Evolutionary conservation across 331 rosid species (phyloP).

Genomic region (Acacia pycnantha): DNA sequence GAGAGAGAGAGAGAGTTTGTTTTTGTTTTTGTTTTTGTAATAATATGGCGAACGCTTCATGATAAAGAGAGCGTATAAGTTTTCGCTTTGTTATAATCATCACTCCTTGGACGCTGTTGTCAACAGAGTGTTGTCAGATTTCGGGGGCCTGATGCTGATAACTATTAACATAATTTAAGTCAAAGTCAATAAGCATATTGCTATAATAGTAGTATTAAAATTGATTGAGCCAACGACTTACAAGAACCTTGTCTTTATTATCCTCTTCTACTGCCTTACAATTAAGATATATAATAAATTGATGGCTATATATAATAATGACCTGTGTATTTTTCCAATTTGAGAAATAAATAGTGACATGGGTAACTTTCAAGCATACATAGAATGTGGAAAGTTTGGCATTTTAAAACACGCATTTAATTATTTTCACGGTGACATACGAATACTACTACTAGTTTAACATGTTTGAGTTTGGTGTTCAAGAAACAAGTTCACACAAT

Average conservation of each 20-base stretch:
- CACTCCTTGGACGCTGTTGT: too few species aligned
- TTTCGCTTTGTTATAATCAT: too few species aligned
- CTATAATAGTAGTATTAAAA: too few species aligned
- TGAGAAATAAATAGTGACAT: neutral
- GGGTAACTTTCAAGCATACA: neutral
- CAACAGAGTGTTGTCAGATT: neutral
- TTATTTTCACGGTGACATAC: neutral
- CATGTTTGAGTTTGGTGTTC: too few species aligned
- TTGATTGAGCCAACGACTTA: neutral
- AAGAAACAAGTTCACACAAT: too few species aligned
- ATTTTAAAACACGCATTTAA: neutral
- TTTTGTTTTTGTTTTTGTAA: too few species aligned
- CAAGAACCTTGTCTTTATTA: neutral
- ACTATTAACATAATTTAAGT: neutral
- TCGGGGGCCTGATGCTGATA: neutral
- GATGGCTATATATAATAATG: neutral
- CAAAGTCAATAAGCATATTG: neutral
- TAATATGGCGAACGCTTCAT: neutral
- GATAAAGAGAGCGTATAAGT: neutral
- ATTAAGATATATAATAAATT: neutral
- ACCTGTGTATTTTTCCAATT: neutral
- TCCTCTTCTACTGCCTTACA: neutral
- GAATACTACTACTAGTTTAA: too few species aligned
- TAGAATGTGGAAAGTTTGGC: neutral
- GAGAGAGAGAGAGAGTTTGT: too few species aligned